These are phyloP conservation scores for Gliomastix tumulicola DNA, from an alignment of 2,329 filamentous ascomycete species.

Conservation along the genomic window DNA sequence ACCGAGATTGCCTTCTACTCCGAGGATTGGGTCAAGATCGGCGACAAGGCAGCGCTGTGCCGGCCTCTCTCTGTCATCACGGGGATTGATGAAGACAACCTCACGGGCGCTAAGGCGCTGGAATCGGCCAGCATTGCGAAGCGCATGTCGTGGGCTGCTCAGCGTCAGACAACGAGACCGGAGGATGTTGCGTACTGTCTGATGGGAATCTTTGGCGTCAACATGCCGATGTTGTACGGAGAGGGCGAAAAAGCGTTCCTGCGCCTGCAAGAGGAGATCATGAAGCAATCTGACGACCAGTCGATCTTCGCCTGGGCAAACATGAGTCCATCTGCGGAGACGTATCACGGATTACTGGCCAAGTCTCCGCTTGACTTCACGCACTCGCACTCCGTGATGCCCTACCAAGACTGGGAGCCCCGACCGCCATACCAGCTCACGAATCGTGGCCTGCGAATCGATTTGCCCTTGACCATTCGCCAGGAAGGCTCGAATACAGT, in stretches of 20 bases:
- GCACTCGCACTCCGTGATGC: too few relatives aligned
- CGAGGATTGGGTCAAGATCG: slow-evolving; percentile 14
- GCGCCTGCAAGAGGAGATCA: slow-evolving; percentile 20
- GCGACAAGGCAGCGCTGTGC: slow-evolving; percentile 9
- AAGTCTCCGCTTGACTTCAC: too few relatives aligned
- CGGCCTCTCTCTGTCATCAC: slow-evolving; percentile 5
- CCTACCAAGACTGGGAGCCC: too few relatives aligned
- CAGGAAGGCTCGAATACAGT: too few relatives aligned
- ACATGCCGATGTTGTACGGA: slow-evolving; percentile 19
- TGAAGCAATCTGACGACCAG: slow-evolving; percentile 16
- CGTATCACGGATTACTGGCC: too few relatives aligned
- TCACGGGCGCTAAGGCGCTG: neutral
- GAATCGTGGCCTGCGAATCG: too few relatives aligned
- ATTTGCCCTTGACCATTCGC: too few relatives aligned
- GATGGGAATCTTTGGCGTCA: slow-evolving; percentile 21
- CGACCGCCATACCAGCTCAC: too few relatives aligned
- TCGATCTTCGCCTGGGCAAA: slow-evolving; percentile 18
- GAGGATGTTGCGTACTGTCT: slow-evolving; percentile 22
- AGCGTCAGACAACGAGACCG: slow-evolving; percentile 12
- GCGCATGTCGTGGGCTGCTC: slow-evolving; percentile 20
- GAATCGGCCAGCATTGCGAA: slow-evolving; percentile 6
- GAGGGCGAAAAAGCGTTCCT: slow-evolving; percentile 16
- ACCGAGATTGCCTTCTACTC: slow-evolving; percentile 18
- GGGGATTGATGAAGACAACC: slow-evolving; percentile 1
- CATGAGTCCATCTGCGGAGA: too few relatives aligned